phyloP scores from a whole-genome alignment of 208 protist species.

The Porcisia hertigi region DNA sequence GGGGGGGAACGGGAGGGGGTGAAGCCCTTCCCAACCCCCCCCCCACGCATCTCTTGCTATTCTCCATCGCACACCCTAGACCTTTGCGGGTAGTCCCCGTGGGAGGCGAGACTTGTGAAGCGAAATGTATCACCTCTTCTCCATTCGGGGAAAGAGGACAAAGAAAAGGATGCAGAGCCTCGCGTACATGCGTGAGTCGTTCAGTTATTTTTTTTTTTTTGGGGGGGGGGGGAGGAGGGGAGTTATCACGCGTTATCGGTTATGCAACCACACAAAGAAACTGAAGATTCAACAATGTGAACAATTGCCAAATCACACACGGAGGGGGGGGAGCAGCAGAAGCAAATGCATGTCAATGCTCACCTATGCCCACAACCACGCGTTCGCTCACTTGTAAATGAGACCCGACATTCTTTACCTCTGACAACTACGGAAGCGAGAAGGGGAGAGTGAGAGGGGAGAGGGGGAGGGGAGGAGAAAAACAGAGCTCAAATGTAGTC shows the following conservation, averaged over 20 bases:
- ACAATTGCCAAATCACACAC: too few species aligned
- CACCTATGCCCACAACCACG: too few species aligned
- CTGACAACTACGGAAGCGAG: not conserved
- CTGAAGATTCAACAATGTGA: too few species aligned
- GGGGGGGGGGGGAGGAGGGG: not conserved
- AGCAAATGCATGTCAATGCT: too few species aligned
- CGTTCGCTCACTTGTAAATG: too few species aligned
- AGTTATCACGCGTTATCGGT: not conserved
- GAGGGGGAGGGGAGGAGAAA: too few species aligned
- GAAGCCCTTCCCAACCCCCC: not conserved
- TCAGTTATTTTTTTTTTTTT: not conserved
- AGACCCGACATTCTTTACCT: not conserved
- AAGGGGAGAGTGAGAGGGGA: not conserved
- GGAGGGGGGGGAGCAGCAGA: too few species aligned
- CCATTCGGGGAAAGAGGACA: too few species aligned
- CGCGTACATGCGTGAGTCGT: not conserved
- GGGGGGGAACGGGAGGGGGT: not conserved
- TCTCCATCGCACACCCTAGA: not conserved
- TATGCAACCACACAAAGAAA: not conserved
- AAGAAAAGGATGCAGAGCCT: not conserved
- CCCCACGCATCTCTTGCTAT: not conserved
- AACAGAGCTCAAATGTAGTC: slow-evolving; percentile 81
- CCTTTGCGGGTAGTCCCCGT: not conserved
- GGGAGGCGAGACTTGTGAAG: too few species aligned
- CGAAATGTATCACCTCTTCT: not conserved